Evolutionary conservation across 805 yeast species (phyloP).

Genomic region (Schizosaccharomyces cryophilus): DNA sequence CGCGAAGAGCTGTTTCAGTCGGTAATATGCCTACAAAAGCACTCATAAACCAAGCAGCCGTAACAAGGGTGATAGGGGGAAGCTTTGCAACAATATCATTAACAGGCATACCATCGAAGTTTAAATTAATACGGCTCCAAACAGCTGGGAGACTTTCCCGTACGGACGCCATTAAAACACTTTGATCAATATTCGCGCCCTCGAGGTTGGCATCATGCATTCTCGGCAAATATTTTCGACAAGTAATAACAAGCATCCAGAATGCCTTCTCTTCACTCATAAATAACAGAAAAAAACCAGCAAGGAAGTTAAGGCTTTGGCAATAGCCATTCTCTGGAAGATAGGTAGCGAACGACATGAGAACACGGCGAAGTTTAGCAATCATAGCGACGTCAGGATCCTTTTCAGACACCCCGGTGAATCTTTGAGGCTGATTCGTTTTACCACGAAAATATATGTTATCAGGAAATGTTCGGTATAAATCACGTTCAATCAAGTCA

Average conservation of each 20-base stretch:
- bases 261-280: conserved; percentile 77
- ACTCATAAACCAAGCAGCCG: conserved; percentile 97
- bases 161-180: conserved; percentile 68
- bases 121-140: conserved; percentile 25
- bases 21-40: conserved; percentile 81
- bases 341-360: conserved; percentile 60
- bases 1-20: conserved; percentile 60
- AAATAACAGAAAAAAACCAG: conserved; percentile 62
- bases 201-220: conserved; percentile 74
- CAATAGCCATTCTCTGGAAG: conserved; percentile 88
- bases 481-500: conserved; percentile 81
- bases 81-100: conserved; percentile 34
- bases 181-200: conserved; percentile 89
- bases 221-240: conserved; percentile 68
- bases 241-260: conserved; percentile 86
- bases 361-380: conserved; percentile 49
- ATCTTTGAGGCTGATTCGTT: neutral
- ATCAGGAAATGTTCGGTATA: conserved; percentile 87
- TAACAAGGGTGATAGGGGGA: conserved; percentile 80
- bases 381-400: conserved; percentile 20
- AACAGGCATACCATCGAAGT: conserved; percentile 18
- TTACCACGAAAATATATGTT: conserved; percentile 35
- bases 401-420: neutral
- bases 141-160: conserved; percentile 62
- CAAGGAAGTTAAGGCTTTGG: conserved; percentile 78